Evolutionary conservation across 306 rosid species (phyloP).

Genomic region (Astragalus glycyphyllos): DNA sequence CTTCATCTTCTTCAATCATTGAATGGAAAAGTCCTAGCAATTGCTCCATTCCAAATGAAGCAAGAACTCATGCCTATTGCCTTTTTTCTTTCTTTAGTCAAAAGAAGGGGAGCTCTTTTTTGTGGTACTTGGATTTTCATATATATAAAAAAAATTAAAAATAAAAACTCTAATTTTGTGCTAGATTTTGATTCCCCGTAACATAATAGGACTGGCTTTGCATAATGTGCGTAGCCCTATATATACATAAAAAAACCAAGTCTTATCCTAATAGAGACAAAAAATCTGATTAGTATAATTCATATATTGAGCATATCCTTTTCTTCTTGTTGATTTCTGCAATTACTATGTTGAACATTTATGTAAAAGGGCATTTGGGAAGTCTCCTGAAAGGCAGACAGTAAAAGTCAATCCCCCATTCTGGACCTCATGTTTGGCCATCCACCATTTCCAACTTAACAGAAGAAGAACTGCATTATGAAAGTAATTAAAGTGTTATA

Average conservation of each 20-base stretch:
- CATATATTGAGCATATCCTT: constrained; percentile 45
- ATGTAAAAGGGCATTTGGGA: constrained; percentile 48
- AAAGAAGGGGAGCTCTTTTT: constrained; percentile 1
- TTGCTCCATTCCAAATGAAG: neutral
- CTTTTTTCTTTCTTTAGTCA: neutral
- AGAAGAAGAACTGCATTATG: constrained; percentile 47
- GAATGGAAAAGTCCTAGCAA: neutral
- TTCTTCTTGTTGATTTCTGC: constrained; percentile 33
- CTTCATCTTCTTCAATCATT: neutral
- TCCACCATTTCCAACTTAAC: constrained; percentile 35
- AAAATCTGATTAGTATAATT: constrained; percentile 39
- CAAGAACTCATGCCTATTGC: neutral
- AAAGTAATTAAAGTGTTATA: constrained; percentile 24
- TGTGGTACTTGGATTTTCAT: constrained; percentile 24
- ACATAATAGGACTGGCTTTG: constrained; percentile 38
- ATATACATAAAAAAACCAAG: constrained; percentile 37
- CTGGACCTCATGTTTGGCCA: constrained; percentile 35
- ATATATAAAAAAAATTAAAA: constrained; percentile 32
- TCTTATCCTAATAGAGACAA: constrained; percentile 42
- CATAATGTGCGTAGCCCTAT: constrained; percentile 23
- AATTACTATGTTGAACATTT: constrained; percentile 45
- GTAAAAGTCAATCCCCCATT: constrained; percentile 27
- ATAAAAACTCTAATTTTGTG: constrained; percentile 41
- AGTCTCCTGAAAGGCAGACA: constrained; percentile 40
- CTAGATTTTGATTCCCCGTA: constrained; percentile 37